A percentile compares a stretch with the other conserved stretches of the same genome.
phyloP scores from a whole-genome alignment of 164 flowering plant species.

The Annona squamosa region DNA sequence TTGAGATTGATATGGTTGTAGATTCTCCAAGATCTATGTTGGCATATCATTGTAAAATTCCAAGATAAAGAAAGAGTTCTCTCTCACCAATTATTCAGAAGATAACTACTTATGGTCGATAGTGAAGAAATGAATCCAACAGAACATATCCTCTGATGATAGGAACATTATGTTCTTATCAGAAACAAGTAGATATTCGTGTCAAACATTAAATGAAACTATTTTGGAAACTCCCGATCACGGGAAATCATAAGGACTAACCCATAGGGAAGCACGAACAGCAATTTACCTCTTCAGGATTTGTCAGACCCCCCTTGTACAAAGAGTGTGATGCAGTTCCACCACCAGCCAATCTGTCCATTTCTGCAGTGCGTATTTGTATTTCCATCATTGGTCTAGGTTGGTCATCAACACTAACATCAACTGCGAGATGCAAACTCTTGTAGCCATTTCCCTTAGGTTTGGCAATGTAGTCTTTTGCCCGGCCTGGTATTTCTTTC shows the following conservation, averaged over 20 bases:
- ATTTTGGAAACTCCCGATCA: neutral
- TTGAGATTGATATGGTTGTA: neutral
- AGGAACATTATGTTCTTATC: neutral
- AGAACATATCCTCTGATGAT: neutral
- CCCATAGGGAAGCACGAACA: neutral
- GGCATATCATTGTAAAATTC: neutral
- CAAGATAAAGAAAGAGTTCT: neutral
- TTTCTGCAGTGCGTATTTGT: constrained; percentile 76
- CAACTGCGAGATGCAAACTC: constrained; percentile 92
- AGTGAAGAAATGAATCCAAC: neutral
- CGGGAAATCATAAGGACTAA: neutral
- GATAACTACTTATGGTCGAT: neutral
- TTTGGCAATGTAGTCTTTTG: constrained; percentile 69
- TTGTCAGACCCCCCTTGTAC: constrained; percentile 83
- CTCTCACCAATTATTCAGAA: neutral
- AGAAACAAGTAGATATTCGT: neutral
- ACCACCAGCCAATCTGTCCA: constrained; percentile 67
- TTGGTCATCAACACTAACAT: constrained; percentile 52
- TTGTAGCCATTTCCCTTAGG: constrained; percentile 89
- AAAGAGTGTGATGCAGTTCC: constrained; percentile 85
- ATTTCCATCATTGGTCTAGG: constrained; percentile 72
- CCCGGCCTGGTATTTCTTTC: constrained; percentile 69
- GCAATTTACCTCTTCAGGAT: constrained; percentile 72
- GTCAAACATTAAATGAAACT: neutral
- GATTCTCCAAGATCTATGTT: neutral